phyloP scores from a whole-genome alignment of 108 stramenopile species.

The Cyclostephanos tholiformis region DNA sequence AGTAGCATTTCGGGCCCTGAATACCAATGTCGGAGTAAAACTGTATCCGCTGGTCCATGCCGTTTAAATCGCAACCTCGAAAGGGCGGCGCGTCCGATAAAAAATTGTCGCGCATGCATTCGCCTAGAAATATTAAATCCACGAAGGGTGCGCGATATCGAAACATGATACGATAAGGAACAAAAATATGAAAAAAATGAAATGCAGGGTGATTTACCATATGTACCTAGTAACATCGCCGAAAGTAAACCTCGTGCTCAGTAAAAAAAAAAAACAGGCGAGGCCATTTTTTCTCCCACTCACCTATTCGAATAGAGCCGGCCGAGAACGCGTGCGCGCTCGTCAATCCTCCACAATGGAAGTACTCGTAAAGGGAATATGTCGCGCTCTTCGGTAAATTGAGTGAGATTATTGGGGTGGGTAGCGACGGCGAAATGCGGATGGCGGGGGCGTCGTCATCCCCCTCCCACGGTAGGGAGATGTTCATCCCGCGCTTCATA shows the following conservation, averaged over 20 bases:
- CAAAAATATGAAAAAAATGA: too few relatives aligned
- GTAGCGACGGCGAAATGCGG: not conserved
- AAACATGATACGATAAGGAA: too few relatives aligned
- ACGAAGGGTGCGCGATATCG: too few relatives aligned
- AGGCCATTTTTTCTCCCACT: not conserved
- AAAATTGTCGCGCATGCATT: constrained; percentile 1
- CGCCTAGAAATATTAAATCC: not conserved
- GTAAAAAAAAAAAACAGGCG: too few relatives aligned
- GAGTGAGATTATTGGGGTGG: constrained; percentile 2
- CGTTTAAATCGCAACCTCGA: not conserved
- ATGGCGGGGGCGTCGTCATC: not conserved
- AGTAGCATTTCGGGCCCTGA: not conserved
- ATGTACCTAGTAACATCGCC: too few relatives aligned
- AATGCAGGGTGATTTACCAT: too few relatives aligned
- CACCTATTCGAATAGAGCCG: not conserved
- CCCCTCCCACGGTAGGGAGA: not conserved
- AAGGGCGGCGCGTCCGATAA: not conserved
- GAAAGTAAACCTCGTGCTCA: too few relatives aligned
- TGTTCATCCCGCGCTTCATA: not conserved
- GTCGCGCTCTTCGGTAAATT: constrained; percentile 16
- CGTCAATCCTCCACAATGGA: constrained; percentile 13
- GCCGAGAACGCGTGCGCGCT: not conserved
- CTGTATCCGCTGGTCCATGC: not conserved
- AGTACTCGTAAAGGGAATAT: not conserved
- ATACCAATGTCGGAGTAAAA: not conserved